A percentile compares a stretch with the other conserved stretches of the same genome.
phyloP scores from a whole-genome alignment of 2,329 filamentous ascomycete genomes.

The Colletotrichum viniferum region DNA sequence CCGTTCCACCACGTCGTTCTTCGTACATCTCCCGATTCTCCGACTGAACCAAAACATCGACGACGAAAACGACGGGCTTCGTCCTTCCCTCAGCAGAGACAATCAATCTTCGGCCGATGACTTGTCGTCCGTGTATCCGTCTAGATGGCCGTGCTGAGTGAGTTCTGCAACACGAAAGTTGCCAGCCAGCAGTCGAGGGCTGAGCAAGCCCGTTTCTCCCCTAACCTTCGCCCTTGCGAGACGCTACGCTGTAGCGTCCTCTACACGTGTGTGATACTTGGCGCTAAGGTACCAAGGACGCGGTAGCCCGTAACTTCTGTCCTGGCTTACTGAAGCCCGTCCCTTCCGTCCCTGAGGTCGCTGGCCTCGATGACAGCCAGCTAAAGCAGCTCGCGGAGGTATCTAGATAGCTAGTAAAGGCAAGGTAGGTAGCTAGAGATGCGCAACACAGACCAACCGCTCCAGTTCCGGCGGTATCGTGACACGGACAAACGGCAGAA shows the following conservation, averaged over 20 bases:
- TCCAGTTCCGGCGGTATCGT: background rate
- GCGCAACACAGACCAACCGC: background rate
- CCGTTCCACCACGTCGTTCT: background rate
- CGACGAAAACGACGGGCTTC: background rate
- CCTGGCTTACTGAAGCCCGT: background rate
- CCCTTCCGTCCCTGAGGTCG: background rate
- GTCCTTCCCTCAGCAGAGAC: background rate
- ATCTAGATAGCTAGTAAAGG: background rate
- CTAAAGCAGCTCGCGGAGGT: background rate
- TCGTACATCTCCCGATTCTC: background rate
- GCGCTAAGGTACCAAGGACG: slow-evolving; percentile 10
- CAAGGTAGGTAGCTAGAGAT: background rate
- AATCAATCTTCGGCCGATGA: background rate
- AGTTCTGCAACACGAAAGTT: background rate
- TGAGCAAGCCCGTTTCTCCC: slow-evolving; percentile 10
- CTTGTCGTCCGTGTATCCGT: background rate
- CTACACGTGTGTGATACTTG: slow-evolving; percentile 15
- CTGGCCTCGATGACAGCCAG: background rate
- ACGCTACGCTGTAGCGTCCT: slow-evolving; percentile 2
- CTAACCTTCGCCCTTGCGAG: slow-evolving; percentile 8
- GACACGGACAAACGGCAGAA: background rate
- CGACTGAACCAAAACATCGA: background rate
- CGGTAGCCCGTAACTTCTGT: background rate
- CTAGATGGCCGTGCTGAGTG: background rate
- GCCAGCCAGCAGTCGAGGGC: background rate